Conservation (phyloP, 768 basidiomycete genomes). For the Rhodotorula kratochvilovae region DNA sequence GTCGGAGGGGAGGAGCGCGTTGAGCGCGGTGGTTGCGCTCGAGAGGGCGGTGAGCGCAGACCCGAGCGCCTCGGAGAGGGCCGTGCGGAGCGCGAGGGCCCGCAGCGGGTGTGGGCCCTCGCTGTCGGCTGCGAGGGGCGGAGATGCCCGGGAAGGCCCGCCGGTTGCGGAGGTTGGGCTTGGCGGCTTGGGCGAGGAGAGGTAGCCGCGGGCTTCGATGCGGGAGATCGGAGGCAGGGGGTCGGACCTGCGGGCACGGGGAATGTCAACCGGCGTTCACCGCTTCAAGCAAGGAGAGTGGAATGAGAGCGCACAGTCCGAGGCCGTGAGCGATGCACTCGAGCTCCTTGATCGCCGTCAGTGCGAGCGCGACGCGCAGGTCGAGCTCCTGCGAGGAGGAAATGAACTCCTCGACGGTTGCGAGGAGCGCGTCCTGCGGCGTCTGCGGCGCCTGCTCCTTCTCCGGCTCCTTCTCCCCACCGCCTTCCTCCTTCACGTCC, state of each 20-base stretch:
- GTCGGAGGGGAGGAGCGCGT: conserved; percentile 1
- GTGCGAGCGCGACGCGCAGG: neutral
- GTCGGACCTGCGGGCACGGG: conserved; percentile 3
- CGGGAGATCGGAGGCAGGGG: conserved; percentile 22
- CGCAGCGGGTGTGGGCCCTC: neutral
- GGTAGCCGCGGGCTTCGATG: conserved; percentile 8
- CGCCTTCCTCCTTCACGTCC: neutral
- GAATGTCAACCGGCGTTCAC: neutral
- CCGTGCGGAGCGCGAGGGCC: neutral
- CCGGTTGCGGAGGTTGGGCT: neutral
- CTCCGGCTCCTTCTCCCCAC: neutral
- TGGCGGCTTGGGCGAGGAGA: neutral
- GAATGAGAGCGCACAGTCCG: conserved; percentile 1
- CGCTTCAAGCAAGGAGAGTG: neutral
- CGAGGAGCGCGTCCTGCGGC: neutral
- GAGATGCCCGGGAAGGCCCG: neutral
- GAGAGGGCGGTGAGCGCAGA: neutral
- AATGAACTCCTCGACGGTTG: conserved; percentile 11
- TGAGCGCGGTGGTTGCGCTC: neutral
- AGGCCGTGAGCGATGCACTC: conserved; percentile 19
- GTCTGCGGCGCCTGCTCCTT: neutral
- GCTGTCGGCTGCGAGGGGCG: neutral
- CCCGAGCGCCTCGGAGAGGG: neutral
- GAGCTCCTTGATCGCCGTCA: conserved; percentile 15
- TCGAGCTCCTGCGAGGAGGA: conserved; percentile 21